A percentile compares a stretch with the other conserved stretches of the same genome.
Conservation (phyloP, 345 rosid genomes). For the Mallotus nudiflorus region DNA sequence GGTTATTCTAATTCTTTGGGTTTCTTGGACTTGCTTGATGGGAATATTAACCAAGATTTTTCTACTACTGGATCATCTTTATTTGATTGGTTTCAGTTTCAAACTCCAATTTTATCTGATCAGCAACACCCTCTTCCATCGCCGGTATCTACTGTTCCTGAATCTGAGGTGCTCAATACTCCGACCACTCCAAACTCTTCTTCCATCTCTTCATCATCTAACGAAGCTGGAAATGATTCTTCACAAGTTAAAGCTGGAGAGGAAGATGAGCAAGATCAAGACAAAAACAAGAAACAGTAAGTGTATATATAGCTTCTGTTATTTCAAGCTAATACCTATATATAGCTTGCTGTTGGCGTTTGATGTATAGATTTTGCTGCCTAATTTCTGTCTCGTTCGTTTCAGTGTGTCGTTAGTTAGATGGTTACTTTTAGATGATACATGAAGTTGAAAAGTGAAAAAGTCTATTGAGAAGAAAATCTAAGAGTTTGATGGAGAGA, state of each 20-base stretch:
- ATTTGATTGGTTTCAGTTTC: slow-evolving; percentile 48
- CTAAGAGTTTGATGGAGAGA: no score
- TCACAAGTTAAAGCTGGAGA: slow-evolving; percentile 19
- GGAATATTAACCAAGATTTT: slow-evolving; percentile 37
- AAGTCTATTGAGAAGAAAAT: background rate
- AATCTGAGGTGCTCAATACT: slow-evolving; percentile 72
- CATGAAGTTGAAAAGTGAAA: background rate
- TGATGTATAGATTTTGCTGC: background rate
- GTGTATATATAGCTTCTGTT: slow-evolving; percentile 26
- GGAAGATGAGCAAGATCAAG: slow-evolving; percentile 45
- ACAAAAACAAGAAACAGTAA: slow-evolving; percentile 77
- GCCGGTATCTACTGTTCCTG: slow-evolving; percentile 44
- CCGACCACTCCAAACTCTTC: slow-evolving; percentile 89
- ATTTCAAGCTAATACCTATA: background rate
- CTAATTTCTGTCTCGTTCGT: background rate
- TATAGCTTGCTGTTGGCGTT: slow-evolving; percentile 7
- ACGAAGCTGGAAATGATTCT: slow-evolving; percentile 51
- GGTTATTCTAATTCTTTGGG: slow-evolving; percentile 30
- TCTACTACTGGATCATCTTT: slow-evolving; percentile 39
- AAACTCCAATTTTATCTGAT: slow-evolving; percentile 20
- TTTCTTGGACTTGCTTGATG: slow-evolving; percentile 58
- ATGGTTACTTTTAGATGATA: background rate
- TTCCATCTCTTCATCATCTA: slow-evolving; percentile 76
- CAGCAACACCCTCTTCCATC: slow-evolving; percentile 36
- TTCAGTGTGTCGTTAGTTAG: no score